Evolutionary conservation across 2,329 filamentous ascomycete genomes (phyloP), one percentile per base, ranked within the genome.

Genomic region (Penicillium brasilianum): DNA sequence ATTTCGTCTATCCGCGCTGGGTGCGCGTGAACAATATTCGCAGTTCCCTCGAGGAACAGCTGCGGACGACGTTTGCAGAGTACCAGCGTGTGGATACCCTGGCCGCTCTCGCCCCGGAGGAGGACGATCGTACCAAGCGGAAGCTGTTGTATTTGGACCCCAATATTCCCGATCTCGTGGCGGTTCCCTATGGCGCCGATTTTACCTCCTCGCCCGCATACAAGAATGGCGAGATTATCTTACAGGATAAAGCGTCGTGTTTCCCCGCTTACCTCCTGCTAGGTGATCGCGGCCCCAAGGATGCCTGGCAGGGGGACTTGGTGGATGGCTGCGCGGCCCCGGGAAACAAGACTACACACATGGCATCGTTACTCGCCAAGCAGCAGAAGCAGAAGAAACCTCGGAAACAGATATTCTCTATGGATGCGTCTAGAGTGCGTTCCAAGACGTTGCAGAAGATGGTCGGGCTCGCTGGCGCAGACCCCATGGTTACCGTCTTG

Each of bases 171-270:
- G 88, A 95, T 69, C 82, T 99, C 3, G 76, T 99, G 7, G 95
- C 93, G 1, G 80, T 97, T 1, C 88, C 91, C 2, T 86, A 90
- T 0, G 83, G 85, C 1, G 82, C 85, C 39, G 91, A 96, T 71
- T 81, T 97, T 46, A 89, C 87, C 20, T 90, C 88, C 63, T 89
- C 87, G 8, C 78, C 84, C 14, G 90, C 92, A 0, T 98, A 98
- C 76, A 84, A 81, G 14, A 81, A 84, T 1, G 94, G 94, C 1
- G 85, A 88, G 50, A 86, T 98, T 56, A 97, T 98, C 61, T 81
- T 98, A 25, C 95, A 99, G 75, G 95, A 98, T 72, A 98, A 97
- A 77, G 94, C 95, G 0, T 97, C 93, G 0, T 99, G 95, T 73
- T 97, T 99, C 71, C 95, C 95, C 0, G 95, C 94, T 0, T 95